Evolutionary conservation across 2,329 filamentous ascomycete genomes (phyloP).

Genomic region (Geoglossum cookeanum): DNA sequence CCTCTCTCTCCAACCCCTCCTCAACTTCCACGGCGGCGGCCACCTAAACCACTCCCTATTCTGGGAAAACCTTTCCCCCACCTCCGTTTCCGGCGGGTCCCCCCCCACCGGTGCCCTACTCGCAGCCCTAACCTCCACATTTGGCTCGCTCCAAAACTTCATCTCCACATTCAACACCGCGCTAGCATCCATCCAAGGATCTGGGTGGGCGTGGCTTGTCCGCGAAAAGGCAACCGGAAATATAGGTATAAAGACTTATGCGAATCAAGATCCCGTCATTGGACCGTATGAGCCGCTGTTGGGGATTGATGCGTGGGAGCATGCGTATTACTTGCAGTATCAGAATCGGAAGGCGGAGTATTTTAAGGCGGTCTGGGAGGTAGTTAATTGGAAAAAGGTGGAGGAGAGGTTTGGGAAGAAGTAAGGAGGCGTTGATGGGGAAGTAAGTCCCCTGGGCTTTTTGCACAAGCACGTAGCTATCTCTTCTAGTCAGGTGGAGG

Average conservation of each 20-base stretch:
- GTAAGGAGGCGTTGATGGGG: not conserved
- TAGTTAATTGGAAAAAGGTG: constrained; percentile 87
- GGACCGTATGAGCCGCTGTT: constrained; percentile 67
- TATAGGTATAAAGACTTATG: constrained; percentile 50
- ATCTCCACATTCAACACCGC: constrained; percentile 39
- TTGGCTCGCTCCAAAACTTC: constrained; percentile 32
- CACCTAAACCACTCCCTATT: constrained; percentile 50
- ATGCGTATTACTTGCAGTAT: constrained; percentile 91
- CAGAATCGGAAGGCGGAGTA: constrained; percentile 95
- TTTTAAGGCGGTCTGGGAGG: constrained; percentile 84
- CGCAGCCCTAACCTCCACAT: constrained; percentile 29
- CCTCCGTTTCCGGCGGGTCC: constrained; percentile 39
- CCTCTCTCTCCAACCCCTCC: constrained; percentile 35
- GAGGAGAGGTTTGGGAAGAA: constrained; percentile 44
- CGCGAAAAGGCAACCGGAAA: constrained; percentile 34
- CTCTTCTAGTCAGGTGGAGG: too few species aligned
- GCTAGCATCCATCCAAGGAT: constrained; percentile 40
- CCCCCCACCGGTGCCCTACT: constrained; percentile 33
- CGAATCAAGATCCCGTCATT: constrained; percentile 75
- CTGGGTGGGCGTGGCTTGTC: constrained; percentile 38
- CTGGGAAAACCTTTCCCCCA: constrained; percentile 51
- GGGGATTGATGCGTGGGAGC: constrained; percentile 90
- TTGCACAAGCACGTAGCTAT: too few species aligned
- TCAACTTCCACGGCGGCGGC: constrained; percentile 49
- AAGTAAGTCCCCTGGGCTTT: too few species aligned